Evolutionary conservation across 306 rosid genomes (phyloP), one percentile per base, ranked within the genome.

Genomic region (Fragaria ananassa): DNA sequence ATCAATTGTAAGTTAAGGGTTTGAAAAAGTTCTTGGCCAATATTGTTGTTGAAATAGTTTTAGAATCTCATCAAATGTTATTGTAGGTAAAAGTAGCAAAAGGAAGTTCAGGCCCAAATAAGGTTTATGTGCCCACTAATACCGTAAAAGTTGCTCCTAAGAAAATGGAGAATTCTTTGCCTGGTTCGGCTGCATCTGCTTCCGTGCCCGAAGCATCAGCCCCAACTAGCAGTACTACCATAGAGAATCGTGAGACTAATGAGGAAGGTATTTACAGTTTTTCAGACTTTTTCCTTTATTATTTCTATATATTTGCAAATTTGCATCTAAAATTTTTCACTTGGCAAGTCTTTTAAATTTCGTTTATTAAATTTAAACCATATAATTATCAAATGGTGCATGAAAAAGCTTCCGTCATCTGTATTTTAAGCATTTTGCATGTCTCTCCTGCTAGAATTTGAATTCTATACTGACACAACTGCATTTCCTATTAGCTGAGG

Each of bases 41-140:
- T 76, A 25, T 35, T 51, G 60, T 41, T 51, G 61, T 56, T 76
- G 74, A n/a, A 76, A 46, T 63, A 83, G 67, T 29, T 60, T 74
- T 80, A 10, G 74, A 79, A 85, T 39, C 76, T 75, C 71, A 37
- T 74, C 65, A 49, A 60, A 37, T 85, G 41, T 70, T 78, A 13
- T 77, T 91, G 78, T 71, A 91, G 96, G 92, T 91, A 61, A 91
- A 83, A 87, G 96, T 91, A 73, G 77, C 54, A 29, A 86, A 84
- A 68, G 86, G 91, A 76, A 83, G 81, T 83, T 72, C 77, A 3
- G 88, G 74, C 60, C 41, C 80, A 49, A 83, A 75, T 76, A 86
- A 81, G 85, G 83, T 87, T 63, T 88, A 91, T 76, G 88, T 88
- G 74, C 93, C 92, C 41, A 80, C 90, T 37, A 87, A 86, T 75